Percentiles rank a stretch among this genome's conserved stretches.
Conservation (phyloP, 2,329 filamentous ascomycete genomes). For the Trichoderma breve region DNA sequence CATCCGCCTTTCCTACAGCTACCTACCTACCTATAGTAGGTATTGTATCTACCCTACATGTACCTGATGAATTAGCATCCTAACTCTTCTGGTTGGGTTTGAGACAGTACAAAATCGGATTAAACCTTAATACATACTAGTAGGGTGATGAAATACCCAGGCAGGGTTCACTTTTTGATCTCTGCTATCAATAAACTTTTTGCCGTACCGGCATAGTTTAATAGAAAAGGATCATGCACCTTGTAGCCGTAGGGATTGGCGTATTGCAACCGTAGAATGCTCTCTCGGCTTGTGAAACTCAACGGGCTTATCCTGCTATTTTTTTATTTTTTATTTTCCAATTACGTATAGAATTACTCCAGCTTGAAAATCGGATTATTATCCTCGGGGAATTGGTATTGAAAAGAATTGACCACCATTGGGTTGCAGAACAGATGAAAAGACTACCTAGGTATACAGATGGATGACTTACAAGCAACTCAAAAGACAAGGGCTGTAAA, state of each 20-base stretch:
- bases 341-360: background rate
- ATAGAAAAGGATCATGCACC: background rate
- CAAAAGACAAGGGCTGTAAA: background rate
- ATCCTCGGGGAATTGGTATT: background rate
- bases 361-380: background rate
- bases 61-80: too few relatives aligned
- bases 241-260: background rate
- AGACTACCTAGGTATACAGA: background rate
- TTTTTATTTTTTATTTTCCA: too few relatives aligned
- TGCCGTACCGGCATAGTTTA: background rate
- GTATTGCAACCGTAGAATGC: background rate
- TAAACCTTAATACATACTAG: too few relatives aligned
- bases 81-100: background rate
- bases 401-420: background rate
- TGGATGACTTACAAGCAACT: background rate
- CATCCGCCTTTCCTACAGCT: background rate
- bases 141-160: too few relatives aligned
- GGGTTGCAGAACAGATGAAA: background rate
- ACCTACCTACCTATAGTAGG: too few relatives aligned
- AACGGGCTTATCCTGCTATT: too few relatives aligned
- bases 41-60: background rate
- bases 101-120: background rate
- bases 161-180: too few relatives aligned
- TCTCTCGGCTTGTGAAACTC: background rate
- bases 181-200: background rate